phyloP scores from a whole-genome alignment of 805 yeast species.

The Suhomyces xylopsoci region DNA sequence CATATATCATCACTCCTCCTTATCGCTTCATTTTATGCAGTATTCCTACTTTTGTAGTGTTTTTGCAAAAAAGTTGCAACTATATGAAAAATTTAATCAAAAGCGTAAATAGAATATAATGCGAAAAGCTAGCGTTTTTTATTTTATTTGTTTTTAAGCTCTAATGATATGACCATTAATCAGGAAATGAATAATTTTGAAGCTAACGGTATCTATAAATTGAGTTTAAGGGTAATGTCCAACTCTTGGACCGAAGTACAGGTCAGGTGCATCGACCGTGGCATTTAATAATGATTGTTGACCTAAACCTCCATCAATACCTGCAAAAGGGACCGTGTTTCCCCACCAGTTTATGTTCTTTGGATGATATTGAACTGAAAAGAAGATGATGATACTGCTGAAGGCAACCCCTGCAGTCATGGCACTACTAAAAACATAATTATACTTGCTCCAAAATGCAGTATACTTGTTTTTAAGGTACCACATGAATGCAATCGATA shows the following conservation, averaged over 20 bases:
- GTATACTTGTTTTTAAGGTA: slow-evolving; percentile 25
- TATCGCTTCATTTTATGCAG: no score
- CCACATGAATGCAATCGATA: slow-evolving; percentile 25
- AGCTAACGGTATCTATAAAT: background rate
- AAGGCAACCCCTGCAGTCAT: slow-evolving; percentile 36
- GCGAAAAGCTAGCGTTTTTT: background rate
- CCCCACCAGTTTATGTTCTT: slow-evolving; percentile 34
- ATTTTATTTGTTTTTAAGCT: no score
- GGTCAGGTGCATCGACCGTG: slow-evolving; percentile 26
- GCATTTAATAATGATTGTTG: slow-evolving; percentile 1
- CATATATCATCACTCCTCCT: no score
- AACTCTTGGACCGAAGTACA: slow-evolving; percentile 34
- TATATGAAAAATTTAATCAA: background rate
- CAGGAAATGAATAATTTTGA: background rate
- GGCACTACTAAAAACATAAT: slow-evolving; percentile 29
- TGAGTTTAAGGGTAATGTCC: slow-evolving; percentile 14
- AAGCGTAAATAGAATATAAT: no score
- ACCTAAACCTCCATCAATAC: slow-evolving; percentile 31
- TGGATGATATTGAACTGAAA: slow-evolving; percentile 34
- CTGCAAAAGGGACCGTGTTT: slow-evolving; percentile 24
- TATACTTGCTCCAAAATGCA: slow-evolving; percentile 37
- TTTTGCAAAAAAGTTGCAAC: background rate
- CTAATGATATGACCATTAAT: background rate
- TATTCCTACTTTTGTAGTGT: no score
- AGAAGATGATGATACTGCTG: slow-evolving; percentile 32